Evolutionary conservation across 2,329 filamentous ascomycete species (phyloP).

Genomic region (Penicillium digitatum): DNA sequence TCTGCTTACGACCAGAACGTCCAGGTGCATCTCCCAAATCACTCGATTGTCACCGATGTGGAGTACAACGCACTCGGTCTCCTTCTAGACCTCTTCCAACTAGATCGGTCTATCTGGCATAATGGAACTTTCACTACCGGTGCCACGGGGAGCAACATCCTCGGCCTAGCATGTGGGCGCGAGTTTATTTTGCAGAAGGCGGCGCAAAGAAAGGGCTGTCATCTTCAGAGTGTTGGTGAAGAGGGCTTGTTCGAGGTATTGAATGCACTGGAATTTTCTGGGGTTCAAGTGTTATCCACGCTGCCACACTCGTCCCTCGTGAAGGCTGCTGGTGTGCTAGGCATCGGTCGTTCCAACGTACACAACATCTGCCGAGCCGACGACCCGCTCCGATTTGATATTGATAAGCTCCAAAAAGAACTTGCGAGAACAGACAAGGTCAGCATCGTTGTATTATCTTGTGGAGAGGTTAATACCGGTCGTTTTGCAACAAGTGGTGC

Average conservation of each 20-base stretch:
- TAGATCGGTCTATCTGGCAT: constrained; percentile 57
- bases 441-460: constrained; percentile 77
- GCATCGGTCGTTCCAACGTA: constrained; percentile 68
- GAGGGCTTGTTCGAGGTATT: constrained; percentile 67
- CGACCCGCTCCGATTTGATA: constrained; percentile 66
- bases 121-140: constrained; percentile 80
- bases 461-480: constrained; percentile 87
- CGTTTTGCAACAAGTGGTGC: constrained; percentile 64
- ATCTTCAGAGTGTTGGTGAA: constrained; percentile 57
- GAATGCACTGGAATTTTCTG: constrained; percentile 57
- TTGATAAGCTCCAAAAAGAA: constrained; percentile 60
- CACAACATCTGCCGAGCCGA: constrained; percentile 50
- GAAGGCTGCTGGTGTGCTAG: constrained; percentile 79
- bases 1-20: constrained; percentile 78
- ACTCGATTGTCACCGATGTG: constrained; percentile 71
- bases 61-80: constrained; percentile 69
- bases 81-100: constrained; percentile 61
- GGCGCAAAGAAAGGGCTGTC: constrained; percentile 33
- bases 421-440: constrained; percentile 54
- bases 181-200: constrained; percentile 53
- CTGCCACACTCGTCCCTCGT: constrained; percentile 76
- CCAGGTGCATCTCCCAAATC: constrained; percentile 71
- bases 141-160: constrained; percentile 61
- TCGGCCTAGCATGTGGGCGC: constrained; percentile 66
- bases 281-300: constrained; percentile 74